phyloP scores from a whole-genome alignment of 192 early-diverging fungal species.

The Linnemannia hyalina region DNA sequence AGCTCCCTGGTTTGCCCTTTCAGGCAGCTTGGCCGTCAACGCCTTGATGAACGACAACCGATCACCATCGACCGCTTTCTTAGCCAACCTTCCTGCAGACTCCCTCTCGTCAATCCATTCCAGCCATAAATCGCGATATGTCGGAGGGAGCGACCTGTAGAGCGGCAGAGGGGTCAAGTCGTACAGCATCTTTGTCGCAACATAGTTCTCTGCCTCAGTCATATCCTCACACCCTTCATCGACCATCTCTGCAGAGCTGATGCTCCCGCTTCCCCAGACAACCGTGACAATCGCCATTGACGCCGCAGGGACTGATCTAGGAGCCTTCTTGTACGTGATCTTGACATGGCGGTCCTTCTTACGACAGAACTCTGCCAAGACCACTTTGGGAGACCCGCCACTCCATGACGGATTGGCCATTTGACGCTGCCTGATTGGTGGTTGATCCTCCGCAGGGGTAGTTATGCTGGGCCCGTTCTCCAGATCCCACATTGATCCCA shows the following conservation, averaged over 20 bases:
- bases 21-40: slow-evolving; percentile 31
- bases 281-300: slow-evolving; percentile 32
- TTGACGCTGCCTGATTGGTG: slow-evolving; percentile 4
- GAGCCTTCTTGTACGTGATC: slow-evolving; percentile 33
- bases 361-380: slow-evolving; percentile 50
- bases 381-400: slow-evolving; percentile 53
- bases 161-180: slow-evolving; percentile 61
- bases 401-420: slow-evolving; percentile 54
- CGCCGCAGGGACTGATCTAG: slow-evolving; percentile 1
- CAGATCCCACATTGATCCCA: slow-evolving; percentile 54
- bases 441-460: not conserved
- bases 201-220: slow-evolving; percentile 65
- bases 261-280: slow-evolving; percentile 42
- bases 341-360: slow-evolving; percentile 50
- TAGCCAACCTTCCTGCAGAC: slow-evolving; percentile 35
- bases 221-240: slow-evolving; percentile 57
- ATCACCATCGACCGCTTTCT: slow-evolving; percentile 42
- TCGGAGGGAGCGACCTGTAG: slow-evolving; percentile 67
- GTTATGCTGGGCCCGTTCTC: not conserved
- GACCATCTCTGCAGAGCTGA: slow-evolving; percentile 30
- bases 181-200: slow-evolving; percentile 65
- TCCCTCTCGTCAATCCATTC: slow-evolving; percentile 61
- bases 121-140: slow-evolving; percentile 73
- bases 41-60: slow-evolving; percentile 45
- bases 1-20: not conserved